Evolutionary conservation across 768 basidiomycete species (phyloP).

Genomic region (Psilocybe sp.): DNA sequence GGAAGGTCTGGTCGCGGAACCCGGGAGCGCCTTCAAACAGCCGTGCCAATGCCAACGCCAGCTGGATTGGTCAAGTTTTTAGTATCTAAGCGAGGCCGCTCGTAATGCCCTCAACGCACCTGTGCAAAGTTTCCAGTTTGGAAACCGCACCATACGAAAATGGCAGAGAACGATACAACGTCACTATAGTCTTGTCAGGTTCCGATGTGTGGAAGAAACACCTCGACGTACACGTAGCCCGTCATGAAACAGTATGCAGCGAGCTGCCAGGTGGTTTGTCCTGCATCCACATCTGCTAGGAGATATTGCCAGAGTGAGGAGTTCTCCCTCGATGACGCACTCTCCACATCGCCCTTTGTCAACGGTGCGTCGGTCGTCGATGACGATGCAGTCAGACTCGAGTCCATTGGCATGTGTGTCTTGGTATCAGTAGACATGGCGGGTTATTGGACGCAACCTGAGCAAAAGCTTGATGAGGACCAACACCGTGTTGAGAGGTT

Average conservation of each 20-base stretch:
- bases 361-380: background rate
- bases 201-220: background rate
- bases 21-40: conserved; percentile 57
- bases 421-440: background rate
- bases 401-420: background rate
- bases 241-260: conserved; percentile 78
- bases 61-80: conserved; percentile 58
- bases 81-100: background rate
- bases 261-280: conserved; percentile 47
- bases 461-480: background rate
- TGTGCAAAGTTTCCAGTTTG: conserved; percentile 79
- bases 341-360: conserved; percentile 17
- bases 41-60: conserved; percentile 77
- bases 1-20: conserved; percentile 60
- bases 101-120: conserved; percentile 29
- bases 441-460: background rate
- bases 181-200: conserved; percentile 40
- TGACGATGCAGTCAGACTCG: background rate
- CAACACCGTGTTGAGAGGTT: background rate
- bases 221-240: conserved; percentile 56
- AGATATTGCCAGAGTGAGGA: conserved; percentile 39
- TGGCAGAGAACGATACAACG: conserved; percentile 70
- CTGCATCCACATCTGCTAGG: conserved; percentile 50
- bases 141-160: conserved; percentile 85
- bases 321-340: background rate